Conservation (phyloP, 1,284 basidiomycete species). For the Abortiporus biennis region DNA sequence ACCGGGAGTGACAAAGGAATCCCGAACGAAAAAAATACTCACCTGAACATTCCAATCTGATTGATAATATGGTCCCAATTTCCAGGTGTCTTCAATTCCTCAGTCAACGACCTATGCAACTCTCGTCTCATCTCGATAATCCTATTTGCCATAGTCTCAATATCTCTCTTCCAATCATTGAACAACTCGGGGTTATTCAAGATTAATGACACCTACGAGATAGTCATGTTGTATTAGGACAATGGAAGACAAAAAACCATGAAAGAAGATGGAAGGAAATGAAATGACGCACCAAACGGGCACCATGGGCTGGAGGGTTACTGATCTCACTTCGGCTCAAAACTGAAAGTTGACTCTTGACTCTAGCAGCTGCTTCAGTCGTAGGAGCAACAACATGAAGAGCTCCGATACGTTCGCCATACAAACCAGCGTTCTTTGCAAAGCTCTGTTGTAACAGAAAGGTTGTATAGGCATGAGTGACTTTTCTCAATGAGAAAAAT, state of each 20-base stretch:
- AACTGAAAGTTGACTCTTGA: slow-evolving; percentile 83
- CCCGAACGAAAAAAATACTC: slow-evolving; percentile 22
- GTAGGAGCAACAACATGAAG: slow-evolving; percentile 67
- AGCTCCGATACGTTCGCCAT: slow-evolving; percentile 86
- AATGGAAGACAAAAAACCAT: slow-evolving; percentile 7
- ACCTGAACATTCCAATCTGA: slow-evolving; percentile 95
- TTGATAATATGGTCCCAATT: slow-evolving; percentile 87
- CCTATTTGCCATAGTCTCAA: slow-evolving; percentile 86
- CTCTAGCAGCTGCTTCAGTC: slow-evolving; percentile 62
- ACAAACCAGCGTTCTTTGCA: slow-evolving; percentile 94
- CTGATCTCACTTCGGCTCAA: slow-evolving; percentile 90
- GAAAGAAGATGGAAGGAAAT: slow-evolving; percentile 2
- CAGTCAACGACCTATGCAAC: slow-evolving; percentile 72
- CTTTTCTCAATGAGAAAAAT: no score
- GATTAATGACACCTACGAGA: slow-evolving; percentile 67
- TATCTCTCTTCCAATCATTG: slow-evolving; percentile 86
- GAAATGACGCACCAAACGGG: slow-evolving; percentile 63
- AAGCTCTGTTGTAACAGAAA: slow-evolving; percentile 59
- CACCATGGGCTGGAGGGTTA: slow-evolving; percentile 88
- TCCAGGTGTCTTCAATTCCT: slow-evolving; percentile 87
- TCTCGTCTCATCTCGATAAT: slow-evolving; percentile 89
- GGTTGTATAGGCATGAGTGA: neutral
- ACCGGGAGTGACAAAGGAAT: no score
- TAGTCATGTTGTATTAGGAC: neutral
- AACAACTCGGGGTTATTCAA: slow-evolving; percentile 71